Evolutionary conservation across 2,329 filamentous ascomycete genomes (phyloP).

Genomic region (Geosmithia flava): DNA sequence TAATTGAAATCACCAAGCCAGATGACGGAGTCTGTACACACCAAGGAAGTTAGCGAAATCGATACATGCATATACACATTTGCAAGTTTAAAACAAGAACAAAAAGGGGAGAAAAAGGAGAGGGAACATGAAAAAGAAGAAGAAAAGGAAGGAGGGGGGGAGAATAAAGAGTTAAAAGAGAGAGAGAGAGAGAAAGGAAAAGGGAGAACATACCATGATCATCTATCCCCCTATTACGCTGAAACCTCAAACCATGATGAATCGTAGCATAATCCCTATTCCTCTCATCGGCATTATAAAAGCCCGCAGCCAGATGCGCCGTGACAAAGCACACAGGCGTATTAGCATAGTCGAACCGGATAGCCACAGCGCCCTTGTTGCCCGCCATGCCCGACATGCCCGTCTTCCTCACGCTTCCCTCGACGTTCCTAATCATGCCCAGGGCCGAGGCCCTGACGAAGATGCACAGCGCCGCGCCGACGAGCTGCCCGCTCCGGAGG

Average conservation of each 20-base stretch:
- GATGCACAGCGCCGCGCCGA: slow-evolving; percentile 84
- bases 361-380: slow-evolving; percentile 95
- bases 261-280: slow-evolving; percentile 91
- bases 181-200: slow-evolving; percentile 7
- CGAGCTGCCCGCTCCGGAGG: slow-evolving; percentile 82
- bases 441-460: slow-evolving; percentile 75
- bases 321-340: slow-evolving; percentile 93
- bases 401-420: slow-evolving; percentile 87
- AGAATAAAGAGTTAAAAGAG: not conserved
- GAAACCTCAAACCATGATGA: slow-evolving; percentile 75
- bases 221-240: slow-evolving; percentile 80
- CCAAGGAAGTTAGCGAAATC: not conserved
- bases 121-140: not conserved
- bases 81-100: no score
- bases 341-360: slow-evolving; percentile 87
- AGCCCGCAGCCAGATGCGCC: slow-evolving; percentile 89
- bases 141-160: no score
- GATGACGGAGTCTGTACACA: slow-evolving; percentile 52
- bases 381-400: slow-evolving; percentile 95
- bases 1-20: slow-evolving; percentile 99
- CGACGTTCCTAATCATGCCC: slow-evolving; percentile 84
- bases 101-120: not conserved
- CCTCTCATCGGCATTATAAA: slow-evolving; percentile 91
- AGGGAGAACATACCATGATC: slow-evolving; percentile 55
- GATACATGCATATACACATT: no score